Evolutionary conservation across 2,329 filamentous ascomycete genomes (phyloP).

Genomic region (Cytospora paraplurivora): DNA sequence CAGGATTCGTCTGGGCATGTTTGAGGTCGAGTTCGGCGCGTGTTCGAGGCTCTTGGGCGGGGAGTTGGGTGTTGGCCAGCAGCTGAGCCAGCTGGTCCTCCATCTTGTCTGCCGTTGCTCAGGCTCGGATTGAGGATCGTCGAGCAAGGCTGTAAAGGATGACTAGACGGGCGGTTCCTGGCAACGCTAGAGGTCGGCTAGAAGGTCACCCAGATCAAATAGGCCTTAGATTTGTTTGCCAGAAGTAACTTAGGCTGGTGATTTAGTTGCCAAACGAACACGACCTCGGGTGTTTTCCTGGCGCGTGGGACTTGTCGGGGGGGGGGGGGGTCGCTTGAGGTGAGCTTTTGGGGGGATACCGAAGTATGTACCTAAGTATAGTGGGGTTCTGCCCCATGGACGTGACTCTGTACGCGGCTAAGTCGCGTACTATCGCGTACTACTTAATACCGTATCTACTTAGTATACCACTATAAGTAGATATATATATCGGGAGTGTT

Average conservation of each 20-base stretch:
- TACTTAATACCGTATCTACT: neutral
- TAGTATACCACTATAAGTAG: too few relatives aligned
- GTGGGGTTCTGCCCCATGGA: conserved; percentile 17
- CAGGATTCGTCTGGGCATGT: conserved; percentile 66
- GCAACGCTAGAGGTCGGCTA: conserved; percentile 10
- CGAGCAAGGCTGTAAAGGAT: neutral
- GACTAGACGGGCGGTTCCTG: neutral
- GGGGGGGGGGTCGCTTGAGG: conserved; percentile 10
- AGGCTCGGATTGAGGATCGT: conserved; percentile 18
- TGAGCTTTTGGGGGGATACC: conserved; percentile 20
- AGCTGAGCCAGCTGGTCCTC: conserved; percentile 90
- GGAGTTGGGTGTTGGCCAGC: conserved; percentile 81
- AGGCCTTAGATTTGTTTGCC: conserved; percentile 8
- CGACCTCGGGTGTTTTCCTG: conserved; percentile 14
- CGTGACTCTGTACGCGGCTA: neutral
- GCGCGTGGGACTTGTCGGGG: conserved; percentile 10
- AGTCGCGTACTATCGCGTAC: conserved; percentile 2
- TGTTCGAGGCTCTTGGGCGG: conserved; percentile 75
- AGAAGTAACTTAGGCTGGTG: conserved; percentile 5
- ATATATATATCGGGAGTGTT: too few relatives aligned
- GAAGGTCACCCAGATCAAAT: conserved; percentile 2
- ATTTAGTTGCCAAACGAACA: conserved; percentile 12
- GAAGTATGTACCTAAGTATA: conserved; percentile 7
- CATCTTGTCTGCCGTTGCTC: conserved; percentile 56
- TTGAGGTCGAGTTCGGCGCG: conserved; percentile 83